phyloP scores from a whole-genome alignment of 305 asterid species.

The Plantago coronopus region DNA sequence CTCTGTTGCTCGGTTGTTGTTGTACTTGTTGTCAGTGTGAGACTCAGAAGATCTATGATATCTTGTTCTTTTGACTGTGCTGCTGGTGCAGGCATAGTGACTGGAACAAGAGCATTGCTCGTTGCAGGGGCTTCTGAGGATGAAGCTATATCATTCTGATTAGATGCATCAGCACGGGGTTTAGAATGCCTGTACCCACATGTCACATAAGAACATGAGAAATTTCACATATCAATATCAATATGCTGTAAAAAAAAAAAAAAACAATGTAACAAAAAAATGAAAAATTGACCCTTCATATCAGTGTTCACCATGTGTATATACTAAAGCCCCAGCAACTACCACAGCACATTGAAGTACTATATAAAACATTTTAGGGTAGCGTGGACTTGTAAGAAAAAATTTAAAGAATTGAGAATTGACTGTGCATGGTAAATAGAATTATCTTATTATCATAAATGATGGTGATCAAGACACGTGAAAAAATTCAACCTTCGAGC shows the following conservation, averaged over 20 bases:
- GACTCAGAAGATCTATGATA: constrained; percentile 74
- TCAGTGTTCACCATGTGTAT: not conserved
- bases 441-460: no score
- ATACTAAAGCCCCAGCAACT: not conserved
- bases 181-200: constrained; percentile 64
- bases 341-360: no score
- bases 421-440: no score
- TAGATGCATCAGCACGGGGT: constrained; percentile 31
- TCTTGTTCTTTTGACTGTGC: constrained; percentile 60
- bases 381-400: no score
- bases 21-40: constrained; percentile 49
- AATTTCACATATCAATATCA: not conserved
- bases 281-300: no score
- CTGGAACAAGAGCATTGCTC: constrained; percentile 68
- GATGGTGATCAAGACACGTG: no score
- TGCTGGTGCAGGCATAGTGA: constrained; percentile 39
- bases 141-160: constrained; percentile 23
- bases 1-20: constrained; percentile 31
- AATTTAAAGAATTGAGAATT: no score
- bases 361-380: no score
- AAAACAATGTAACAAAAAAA: no score
- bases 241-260: no score
- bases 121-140: constrained; percentile 32
- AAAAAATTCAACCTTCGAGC: constrained; percentile 68
- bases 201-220: not conserved